Percentiles rank a stretch among this genome's conserved stretches.
These are phyloP conservation scores for Aristolochia contorta DNA, from an alignment of 164 flowering plant species.

Conservation along the genomic window DNA sequence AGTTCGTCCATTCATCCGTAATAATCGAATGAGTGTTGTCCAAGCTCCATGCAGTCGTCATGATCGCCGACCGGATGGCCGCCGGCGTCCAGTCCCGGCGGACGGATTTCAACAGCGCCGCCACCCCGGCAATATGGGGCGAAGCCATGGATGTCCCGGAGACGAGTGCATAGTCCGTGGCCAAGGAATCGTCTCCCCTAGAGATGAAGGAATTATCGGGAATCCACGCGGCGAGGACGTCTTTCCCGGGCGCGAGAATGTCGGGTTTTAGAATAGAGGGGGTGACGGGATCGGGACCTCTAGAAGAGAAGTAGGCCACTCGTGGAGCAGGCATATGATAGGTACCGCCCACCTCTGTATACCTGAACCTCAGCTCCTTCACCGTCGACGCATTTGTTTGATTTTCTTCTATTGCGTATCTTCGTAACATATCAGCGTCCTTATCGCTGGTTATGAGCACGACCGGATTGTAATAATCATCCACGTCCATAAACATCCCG, in stretches of 20 bases:
- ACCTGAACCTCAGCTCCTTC: slow-evolving; percentile 15
- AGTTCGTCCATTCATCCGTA: slow-evolving; percentile 6
- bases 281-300: slow-evolving; percentile 21
- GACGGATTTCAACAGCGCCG: slow-evolving; percentile 21
- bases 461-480: slow-evolving; percentile 13
- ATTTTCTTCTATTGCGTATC: slow-evolving; percentile 6
- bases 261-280: slow-evolving; percentile 24
- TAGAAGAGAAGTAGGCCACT: slow-evolving; percentile 21
- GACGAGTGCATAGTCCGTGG: slow-evolving; percentile 18
- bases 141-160: slow-evolving; percentile 30
- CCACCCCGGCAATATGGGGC: slow-evolving; percentile 30
- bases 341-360: slow-evolving; percentile 15
- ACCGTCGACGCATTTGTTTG: slow-evolving; percentile 13
- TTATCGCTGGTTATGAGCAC: slow-evolving; percentile 4
- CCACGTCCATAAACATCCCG: neutral
- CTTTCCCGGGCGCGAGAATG: slow-evolving; percentile 25
- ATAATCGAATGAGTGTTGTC: slow-evolving; percentile 13
- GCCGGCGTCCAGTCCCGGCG: slow-evolving; percentile 32
- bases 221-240: slow-evolving; percentile 24
- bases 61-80: slow-evolving; percentile 31
- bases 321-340: slow-evolving; percentile 28
- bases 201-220: slow-evolving; percentile 9
- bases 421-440: slow-evolving; percentile 1
- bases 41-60: slow-evolving; percentile 19
- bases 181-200: slow-evolving; percentile 3